Percentiles rank a stretch among this genome's conserved stretches.
phyloP scores from a whole-genome alignment of 2,329 filamentous ascomycete genomes.

The Tolypocladium album region DNA sequence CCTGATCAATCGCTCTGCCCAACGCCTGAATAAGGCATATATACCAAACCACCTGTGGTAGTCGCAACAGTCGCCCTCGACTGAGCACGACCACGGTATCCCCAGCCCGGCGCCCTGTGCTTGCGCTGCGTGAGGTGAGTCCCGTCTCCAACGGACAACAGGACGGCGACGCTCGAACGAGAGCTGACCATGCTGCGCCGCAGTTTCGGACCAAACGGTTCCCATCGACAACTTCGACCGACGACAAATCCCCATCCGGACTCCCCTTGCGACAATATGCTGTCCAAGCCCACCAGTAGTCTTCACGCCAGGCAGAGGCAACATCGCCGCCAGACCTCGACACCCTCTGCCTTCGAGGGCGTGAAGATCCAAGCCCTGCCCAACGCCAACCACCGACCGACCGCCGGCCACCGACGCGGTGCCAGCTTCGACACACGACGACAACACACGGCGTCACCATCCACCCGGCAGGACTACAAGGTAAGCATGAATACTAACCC shows the following conservation, averaged over 20 bases:
- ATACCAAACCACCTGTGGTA: slow-evolving; percentile 5
- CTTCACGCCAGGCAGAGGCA: slow-evolving; percentile 48
- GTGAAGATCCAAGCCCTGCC: slow-evolving; percentile 59
- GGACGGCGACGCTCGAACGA: background rate
- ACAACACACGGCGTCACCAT: slow-evolving; percentile 30
- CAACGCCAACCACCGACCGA: slow-evolving; percentile 30
- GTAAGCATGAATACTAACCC: slow-evolving; percentile 46
- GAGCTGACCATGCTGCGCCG: slow-evolving; percentile 2
- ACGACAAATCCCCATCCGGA: slow-evolving; percentile 48
- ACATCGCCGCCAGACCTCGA: slow-evolving; percentile 82
- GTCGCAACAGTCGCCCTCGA: slow-evolving; percentile 29
- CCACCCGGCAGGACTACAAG: slow-evolving; percentile 23
- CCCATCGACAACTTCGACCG: slow-evolving; percentile 41
- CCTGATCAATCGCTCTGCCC: slow-evolving; percentile 6
- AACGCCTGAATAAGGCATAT: slow-evolving; percentile 23
- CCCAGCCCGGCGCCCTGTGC: slow-evolving; percentile 66
- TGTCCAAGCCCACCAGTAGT: slow-evolving; percentile 63
- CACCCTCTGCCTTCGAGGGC: slow-evolving; percentile 66
- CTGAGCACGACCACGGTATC: slow-evolving; percentile 35
- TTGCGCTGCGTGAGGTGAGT: slow-evolving; percentile 74
- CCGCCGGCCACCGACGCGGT: slow-evolving; percentile 62
- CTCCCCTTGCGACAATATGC: slow-evolving; percentile 65
- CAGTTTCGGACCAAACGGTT: slow-evolving; percentile 38
- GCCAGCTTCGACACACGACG: slow-evolving; percentile 70
- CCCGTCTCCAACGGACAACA: background rate